Base-by-base conservation (phyloP, 805 yeast species). In the Saccharomycopsis lassenensis region DNA sequence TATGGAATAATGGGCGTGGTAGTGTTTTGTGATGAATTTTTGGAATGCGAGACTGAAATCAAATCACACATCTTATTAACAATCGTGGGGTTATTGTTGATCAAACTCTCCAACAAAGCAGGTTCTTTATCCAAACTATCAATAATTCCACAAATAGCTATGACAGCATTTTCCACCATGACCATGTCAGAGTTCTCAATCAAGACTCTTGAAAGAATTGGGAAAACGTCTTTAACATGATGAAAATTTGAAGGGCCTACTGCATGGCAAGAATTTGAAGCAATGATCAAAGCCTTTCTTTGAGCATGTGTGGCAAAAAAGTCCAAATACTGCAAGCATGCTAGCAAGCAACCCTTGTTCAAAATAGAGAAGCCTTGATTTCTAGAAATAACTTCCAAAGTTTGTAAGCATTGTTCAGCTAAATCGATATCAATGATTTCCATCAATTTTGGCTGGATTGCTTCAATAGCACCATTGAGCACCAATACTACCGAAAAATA, bases 291-390 rank as follows among this genome's bases (percentile, higher is more conserved):
- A 11, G 93, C 84, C 45, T 85, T 80, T 37, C 93, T 62, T 55
- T 89, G 97, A 1, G 94, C 82, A 57, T 84, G 94, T 15, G 76
- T 67, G 1, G 95, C 82, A 54, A 89, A 80, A 51, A 89, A 89
- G 52, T 91, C 97, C 42, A 87, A 62, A 49, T 74, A 83, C 48
- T 71, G 72, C 30, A 91, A 55, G 43, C 83, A 77, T 0, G 82
- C 71, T 5, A 63, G 57, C 6, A 87, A 54, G 6, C 86, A 78
- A 25, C 79, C 77, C 37, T 72, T 68, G 15, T 62, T 53, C 26
- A 84, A 57, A 10, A 83, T 62, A 20, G 61, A 66, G 28, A 57
- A 52, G 2, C 77, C 71, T 16, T 68, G 59, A 21, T 65, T 65
- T 40, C 76, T 58, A 1, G 86, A 73, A 11, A 80, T 71, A 53